Base-by-base conservation (phyloP, 768 basidiomycete genomes). In the Psilocybe subaeruginosa region DNA sequence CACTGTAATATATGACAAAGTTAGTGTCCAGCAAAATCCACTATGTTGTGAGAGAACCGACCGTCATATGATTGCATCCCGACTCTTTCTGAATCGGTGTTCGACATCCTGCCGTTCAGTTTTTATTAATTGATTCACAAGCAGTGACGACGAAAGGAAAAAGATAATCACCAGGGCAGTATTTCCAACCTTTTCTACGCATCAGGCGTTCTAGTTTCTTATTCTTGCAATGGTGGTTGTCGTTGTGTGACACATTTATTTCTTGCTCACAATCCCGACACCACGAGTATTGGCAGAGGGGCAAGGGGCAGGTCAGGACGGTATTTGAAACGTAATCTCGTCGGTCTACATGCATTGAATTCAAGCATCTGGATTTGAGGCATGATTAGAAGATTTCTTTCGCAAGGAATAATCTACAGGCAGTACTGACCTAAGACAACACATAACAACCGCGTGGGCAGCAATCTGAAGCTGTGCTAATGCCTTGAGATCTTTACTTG, bases 41-140 rank as follows among this genome's bases (percentile, higher is more conserved):
- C 23, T 4, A 47, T 17, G 41, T 16, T 23, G 39, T 14, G 47
- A 27, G 39, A 27, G 54, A 60, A 66, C 82, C 70, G 45, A 85
- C 85, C 65, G 77, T 76, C 82, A 87, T 87, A 72, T 87, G 85
- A 58, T 85, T 81, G 56, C 86, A 87, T 2, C 86, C 86, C 3
- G 70, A 70, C 2, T 72, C 72, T 64, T 84, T 87, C 56, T 76
- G 78, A 14, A 84, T 79, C 1, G 83, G 79, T 30, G 80, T 81
- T 52, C 71, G 68, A 65, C 82, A 82, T 6, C 79, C 80, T 82
- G n/a, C 35, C 29, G 3, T 17, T 37, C 7, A 35, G 23, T 45
- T 51, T 11, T 41, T 23, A 29, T 30, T 27, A 30, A 23, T 9
- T 31, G 14, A 48, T 14, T 9, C 16, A 27, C 11, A 39, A 49